Evolutionary conservation across 352 stramenopile species (phyloP), one percentile per base, ranked within the genome.

Genomic region (Globisporangium orthogonon): DNA sequence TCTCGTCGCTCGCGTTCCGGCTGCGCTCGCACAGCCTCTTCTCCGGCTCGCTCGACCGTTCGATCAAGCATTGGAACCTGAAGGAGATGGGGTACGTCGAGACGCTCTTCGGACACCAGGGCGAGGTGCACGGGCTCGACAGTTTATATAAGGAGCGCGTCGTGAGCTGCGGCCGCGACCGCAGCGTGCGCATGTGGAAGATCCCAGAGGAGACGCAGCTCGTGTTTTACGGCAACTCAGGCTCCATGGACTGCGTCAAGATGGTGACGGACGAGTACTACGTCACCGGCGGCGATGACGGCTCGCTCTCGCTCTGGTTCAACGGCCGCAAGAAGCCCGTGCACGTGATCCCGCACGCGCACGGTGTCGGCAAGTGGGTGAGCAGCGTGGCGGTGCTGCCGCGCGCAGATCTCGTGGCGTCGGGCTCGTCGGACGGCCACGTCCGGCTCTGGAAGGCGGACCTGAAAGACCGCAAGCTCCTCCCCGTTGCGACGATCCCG

Each of bases 31-130:
- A 96, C 58, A 87, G 79, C 60, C 71, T 98, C 46, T 98, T 97
- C 70, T 97, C 87, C 0, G 89, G 87, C 9, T 98, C 92, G 55
- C 62, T 96, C 28, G 93, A 98, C 60, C 85, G 92, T 45, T 95
- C 80, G 30, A 87, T 97, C 54, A 97, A 98, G 71, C 86, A 97
- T 68, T 98, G 93, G 94, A 97, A 97, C 77, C 75, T 98, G 46
- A 96, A 84, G 4, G 91, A 98, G 61, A 98, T 97, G 89, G 89
- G 84, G 29, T 98, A 98, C 68, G 78, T 98, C 28, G 94, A 98
- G 73, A 98, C 94, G 50, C 75, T 98, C 18, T 98, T 97, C 64
- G 91, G 91, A 37, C 88, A 97, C 58, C 89, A 98, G 66, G 79
- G 79, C 33, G 87, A 96, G 53, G 83, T 98, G 39, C 86, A 96